These are phyloP conservation scores for Lactarius indigo DNA, from an alignment of 768 basidiomycete species.

Conservation along the genomic window DNA sequence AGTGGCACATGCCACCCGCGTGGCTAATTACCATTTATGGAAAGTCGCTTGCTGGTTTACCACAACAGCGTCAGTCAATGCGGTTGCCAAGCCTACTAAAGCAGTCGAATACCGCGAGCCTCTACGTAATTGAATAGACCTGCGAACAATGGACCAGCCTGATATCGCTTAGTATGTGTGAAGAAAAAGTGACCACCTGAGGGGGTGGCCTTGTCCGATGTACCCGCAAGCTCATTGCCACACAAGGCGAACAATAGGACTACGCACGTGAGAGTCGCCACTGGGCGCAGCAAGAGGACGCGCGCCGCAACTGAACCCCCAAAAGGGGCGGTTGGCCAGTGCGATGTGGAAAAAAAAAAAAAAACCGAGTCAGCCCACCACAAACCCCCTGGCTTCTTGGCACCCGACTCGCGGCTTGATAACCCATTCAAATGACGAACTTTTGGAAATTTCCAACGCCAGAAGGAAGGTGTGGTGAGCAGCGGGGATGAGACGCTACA, in stretches of 20 bases:
- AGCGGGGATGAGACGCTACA: too few relatives aligned
- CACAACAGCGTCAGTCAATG: background rate
- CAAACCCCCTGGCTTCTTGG: background rate
- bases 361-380: background rate
- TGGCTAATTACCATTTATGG: background rate
- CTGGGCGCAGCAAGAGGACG: background rate
- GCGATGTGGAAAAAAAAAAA: background rate
- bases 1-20: background rate
- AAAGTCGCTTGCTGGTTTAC: background rate
- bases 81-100: background rate
- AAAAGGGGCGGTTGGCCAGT: background rate
- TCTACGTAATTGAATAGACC: background rate
- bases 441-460: background rate
- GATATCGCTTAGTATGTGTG: background rate
- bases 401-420: background rate
- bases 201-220: background rate
- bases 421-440: background rate
- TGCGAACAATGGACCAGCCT: background rate
- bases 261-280: background rate
- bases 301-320: background rate
- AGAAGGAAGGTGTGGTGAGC: too few relatives aligned
- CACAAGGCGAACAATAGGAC: background rate
- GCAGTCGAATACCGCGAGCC: background rate
- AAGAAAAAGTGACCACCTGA: background rate
- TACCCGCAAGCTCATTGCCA: background rate